A percentile compares a stretch with the other conserved stretches of the same genome.
Conservation (phyloP, 306 rosid species). For the Inga oerstediana region DNA sequence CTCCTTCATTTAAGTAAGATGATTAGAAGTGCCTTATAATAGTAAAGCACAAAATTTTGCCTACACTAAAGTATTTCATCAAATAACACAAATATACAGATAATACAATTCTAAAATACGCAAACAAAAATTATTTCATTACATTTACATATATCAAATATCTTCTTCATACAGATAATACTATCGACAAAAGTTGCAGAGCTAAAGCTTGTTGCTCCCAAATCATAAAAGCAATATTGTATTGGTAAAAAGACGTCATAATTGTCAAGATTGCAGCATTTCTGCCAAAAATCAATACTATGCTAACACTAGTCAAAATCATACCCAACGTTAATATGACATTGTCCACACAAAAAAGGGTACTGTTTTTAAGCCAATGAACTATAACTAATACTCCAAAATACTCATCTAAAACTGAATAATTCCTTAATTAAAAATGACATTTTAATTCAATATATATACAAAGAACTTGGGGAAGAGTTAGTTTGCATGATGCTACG, state of each 20-base stretch:
- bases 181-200: not conserved
- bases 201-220: not conserved
- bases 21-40: too few relatives aligned
- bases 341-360: not conserved
- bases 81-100: not conserved
- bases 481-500: conserved; percentile 1
- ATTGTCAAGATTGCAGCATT: not conserved
- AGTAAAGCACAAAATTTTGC: not conserved
- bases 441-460: conserved; percentile 6
- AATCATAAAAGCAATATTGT: not conserved
- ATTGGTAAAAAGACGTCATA: not conserved
- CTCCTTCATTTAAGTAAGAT: too few relatives aligned
- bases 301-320: not conserved
- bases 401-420: not conserved
- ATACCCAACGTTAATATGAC: not conserved
- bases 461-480: conserved; percentile 5
- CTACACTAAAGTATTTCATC: not conserved
- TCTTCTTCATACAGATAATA: not conserved
- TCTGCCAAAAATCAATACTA: not conserved
- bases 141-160: not conserved
- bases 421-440: not conserved
- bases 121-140: not conserved
- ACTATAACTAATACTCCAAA: not conserved
- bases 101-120: not conserved
- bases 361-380: not conserved